These are phyloP conservation scores for Zoysia matrella DNA, from an alignment of 202 grass and related monocot genomes.

Conservation along the genomic window DNA sequence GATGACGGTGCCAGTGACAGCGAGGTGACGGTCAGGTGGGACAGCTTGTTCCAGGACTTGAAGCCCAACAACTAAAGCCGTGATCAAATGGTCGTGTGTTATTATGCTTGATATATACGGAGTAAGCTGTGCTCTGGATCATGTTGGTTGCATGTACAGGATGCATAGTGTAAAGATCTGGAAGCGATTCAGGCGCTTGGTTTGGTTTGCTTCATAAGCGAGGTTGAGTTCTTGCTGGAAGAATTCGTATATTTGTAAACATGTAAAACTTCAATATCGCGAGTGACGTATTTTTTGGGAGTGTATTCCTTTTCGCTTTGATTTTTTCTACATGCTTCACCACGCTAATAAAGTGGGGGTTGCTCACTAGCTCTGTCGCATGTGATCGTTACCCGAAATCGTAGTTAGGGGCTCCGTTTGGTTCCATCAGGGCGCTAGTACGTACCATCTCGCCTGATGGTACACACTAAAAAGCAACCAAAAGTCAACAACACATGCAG, in stretches of 20 bases:
- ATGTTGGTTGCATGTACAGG: background rate
- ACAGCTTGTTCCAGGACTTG: slow-evolving; percentile 67
- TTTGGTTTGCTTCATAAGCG: background rate
- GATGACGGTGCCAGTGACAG: background rate
- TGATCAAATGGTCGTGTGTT: background rate
- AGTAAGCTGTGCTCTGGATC: background rate
- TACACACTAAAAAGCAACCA: background rate
- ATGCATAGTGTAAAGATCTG: background rate
- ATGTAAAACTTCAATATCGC: too few relatives aligned
- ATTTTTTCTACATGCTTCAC: background rate
- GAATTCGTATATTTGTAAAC: too few relatives aligned
- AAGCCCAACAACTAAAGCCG: slow-evolving; percentile 66
- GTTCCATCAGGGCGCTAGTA: too few relatives aligned
- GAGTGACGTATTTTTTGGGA: too few relatives aligned
- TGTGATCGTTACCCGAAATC: slow-evolving; percentile 2
- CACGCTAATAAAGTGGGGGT: background rate
- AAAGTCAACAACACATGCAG: background rate
- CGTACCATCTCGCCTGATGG: background rate
- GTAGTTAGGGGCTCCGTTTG: background rate
- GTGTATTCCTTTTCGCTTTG: too few relatives aligned
- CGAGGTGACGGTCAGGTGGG: slow-evolving; percentile 58
- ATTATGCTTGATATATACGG: background rate
- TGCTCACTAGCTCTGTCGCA: background rate
- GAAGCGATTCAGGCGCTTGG: background rate
- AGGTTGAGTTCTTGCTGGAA: background rate